These are phyloP conservation scores for Pyrenopolyporus hunteri DNA, from an alignment of 495 filamentous ascomycete genomes.

Conservation along the genomic window DNA sequence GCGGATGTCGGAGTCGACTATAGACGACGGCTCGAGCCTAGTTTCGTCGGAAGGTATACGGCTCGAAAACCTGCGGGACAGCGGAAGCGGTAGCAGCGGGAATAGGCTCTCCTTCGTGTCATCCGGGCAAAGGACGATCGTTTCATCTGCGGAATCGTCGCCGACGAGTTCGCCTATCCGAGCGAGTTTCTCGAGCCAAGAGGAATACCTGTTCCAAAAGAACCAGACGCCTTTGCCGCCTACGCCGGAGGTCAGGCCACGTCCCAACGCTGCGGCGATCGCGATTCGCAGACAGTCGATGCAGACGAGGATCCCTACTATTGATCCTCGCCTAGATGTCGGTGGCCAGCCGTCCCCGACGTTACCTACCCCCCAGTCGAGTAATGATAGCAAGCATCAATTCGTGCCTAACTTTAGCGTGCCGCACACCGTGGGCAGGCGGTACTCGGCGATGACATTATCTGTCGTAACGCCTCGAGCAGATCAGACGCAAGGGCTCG, in stretches of 20 bases:
- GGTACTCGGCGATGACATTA: slow-evolving; percentile 47
- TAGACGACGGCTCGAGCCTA: slow-evolving; percentile 54
- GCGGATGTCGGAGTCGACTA: slow-evolving; percentile 28
- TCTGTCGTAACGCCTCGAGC: slow-evolving; percentile 5
- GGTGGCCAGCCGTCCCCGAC: slow-evolving; percentile 9
- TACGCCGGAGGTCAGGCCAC: slow-evolving; percentile 44
- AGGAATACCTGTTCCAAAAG: slow-evolving; percentile 42
- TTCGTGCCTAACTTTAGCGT: slow-evolving; percentile 55
- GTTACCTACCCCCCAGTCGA: neutral
- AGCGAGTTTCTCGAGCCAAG: slow-evolving; percentile 51
- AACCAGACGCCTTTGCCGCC: slow-evolving; percentile 13
- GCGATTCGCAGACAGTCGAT: slow-evolving; percentile 59
- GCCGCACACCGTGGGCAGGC: slow-evolving; percentile 50
- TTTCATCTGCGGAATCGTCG: slow-evolving; percentile 62
- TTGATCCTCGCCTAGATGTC: slow-evolving; percentile 46
- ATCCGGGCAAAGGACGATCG: slow-evolving; percentile 62
- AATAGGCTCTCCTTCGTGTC: slow-evolving; percentile 67
- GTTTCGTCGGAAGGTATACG: slow-evolving; percentile 57
- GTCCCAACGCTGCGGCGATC: slow-evolving; percentile 61
- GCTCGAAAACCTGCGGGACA: slow-evolving; percentile 56
- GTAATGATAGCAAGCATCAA: slow-evolving; percentile 29
- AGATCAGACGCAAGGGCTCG: slow-evolving; percentile 14
- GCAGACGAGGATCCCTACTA: slow-evolving; percentile 52
- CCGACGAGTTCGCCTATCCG: slow-evolving; percentile 56
- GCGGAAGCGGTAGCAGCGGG: slow-evolving; percentile 43